A percentile compares a stretch with the other conserved stretches of the same genome.
These are phyloP conservation scores for Meira nashicola DNA, from an alignment of 1,284 basidiomycete species.

Conservation along the genomic window DNA sequence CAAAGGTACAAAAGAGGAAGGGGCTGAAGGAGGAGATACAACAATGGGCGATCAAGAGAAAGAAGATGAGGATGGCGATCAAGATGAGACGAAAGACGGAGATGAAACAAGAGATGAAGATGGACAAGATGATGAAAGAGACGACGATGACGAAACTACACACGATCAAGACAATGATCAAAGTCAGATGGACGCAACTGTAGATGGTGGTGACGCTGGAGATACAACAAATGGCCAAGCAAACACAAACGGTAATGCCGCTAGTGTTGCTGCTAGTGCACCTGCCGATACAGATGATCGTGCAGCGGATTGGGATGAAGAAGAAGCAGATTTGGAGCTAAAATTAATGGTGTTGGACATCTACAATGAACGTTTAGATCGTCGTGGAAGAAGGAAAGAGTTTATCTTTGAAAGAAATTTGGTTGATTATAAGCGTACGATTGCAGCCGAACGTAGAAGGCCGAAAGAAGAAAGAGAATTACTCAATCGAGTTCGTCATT, in stretches of 20 bases:
- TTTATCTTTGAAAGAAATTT: constrained; percentile 88
- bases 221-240: constrained; percentile 3
- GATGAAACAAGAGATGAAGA: constrained; percentile 22
- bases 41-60: constrained; percentile 32
- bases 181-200: constrained; percentile 19
- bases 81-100: constrained; percentile 24
- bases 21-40: constrained; percentile 30
- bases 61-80: constrained; percentile 24
- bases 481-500: constrained; percentile 80
- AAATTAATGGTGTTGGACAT: constrained; percentile 87
- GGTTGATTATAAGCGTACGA: constrained; percentile 89
- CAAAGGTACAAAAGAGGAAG: constrained; percentile 13
- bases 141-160: constrained; percentile 24
- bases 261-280: neutral
- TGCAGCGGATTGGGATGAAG: constrained; percentile 63
- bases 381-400: constrained; percentile 78
- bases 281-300: constrained; percentile 34
- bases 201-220: neutral
- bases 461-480: constrained; percentile 88
- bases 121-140: constrained; percentile 27
- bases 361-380: constrained; percentile 87
- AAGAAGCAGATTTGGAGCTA: constrained; percentile 73
- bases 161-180: constrained; percentile 22
- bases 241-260: neutral
- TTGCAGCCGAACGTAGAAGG: constrained; percentile 82